phyloP scores from a whole-genome alignment of 352 stramenopile species.

The Phytopythium chamaehyphon region DNA sequence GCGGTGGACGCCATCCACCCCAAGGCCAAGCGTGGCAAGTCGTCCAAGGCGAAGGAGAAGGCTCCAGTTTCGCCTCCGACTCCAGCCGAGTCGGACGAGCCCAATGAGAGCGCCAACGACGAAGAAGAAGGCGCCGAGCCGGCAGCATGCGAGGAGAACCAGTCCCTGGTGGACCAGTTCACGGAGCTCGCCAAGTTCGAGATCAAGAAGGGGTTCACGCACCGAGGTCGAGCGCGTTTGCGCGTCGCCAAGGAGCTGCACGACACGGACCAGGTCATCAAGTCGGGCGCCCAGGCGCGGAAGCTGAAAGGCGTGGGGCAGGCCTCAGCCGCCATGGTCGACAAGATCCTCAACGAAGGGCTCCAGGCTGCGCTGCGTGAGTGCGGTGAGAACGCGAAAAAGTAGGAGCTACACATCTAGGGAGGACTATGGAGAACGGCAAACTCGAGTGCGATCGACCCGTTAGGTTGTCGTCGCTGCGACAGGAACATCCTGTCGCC shows the following conservation, averaged over 20 bases:
- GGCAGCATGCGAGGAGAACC: constrained; percentile 39
- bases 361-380: constrained; percentile 42
- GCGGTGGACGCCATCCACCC: constrained; percentile 12
- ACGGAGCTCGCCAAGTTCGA: constrained; percentile 59
- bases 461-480: too few relatives aligned
- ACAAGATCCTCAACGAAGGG: constrained; percentile 51
- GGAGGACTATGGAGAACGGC: too few relatives aligned
- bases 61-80: too few relatives aligned
- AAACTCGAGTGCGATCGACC: too few relatives aligned
- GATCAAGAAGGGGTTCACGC: constrained; percentile 32
- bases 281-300: constrained; percentile 48
- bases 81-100: not conserved
- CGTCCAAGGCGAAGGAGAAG: not conserved
- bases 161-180: constrained; percentile 55
- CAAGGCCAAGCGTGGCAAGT: constrained; percentile 6
- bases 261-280: constrained; percentile 37
- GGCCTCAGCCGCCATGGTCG: constrained; percentile 50
- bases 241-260: constrained; percentile 57
- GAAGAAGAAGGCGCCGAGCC: constrained; percentile 25
- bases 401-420: constrained; percentile 11
- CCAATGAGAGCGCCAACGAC: constrained; percentile 9
- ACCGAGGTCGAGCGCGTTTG: constrained; percentile 50
- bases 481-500: not conserved
- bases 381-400: constrained; percentile 30
- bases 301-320: constrained; percentile 43